phyloP scores from a whole-genome alignment of 2,329 filamentous ascomycete genomes.

The Alternaria sp. region DNA sequence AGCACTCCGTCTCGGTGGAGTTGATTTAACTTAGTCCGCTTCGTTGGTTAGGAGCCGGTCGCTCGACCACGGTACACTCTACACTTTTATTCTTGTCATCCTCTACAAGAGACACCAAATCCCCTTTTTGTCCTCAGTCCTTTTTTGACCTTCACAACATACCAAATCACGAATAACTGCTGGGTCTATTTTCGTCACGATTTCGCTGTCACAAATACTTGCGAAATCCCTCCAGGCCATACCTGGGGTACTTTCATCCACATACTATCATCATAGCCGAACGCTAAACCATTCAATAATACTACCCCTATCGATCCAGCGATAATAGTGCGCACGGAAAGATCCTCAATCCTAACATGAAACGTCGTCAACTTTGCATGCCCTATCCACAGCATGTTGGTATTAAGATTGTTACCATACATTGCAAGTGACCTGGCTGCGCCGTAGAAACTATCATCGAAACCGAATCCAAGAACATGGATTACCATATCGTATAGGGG shows the following conservation, averaged over 20 bases:
- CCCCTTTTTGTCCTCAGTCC: neutral
- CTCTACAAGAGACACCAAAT: neutral
- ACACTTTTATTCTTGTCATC: neutral
- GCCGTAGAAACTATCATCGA: neutral
- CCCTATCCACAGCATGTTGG: neutral
- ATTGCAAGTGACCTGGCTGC: neutral
- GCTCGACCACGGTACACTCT: neutral
- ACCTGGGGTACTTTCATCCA: no score
- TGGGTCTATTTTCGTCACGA: neutral
- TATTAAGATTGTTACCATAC: fast-evolving
- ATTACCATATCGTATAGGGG: fast-evolving
- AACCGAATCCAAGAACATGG: neutral
- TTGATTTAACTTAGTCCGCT: neutral
- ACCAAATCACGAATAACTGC: neutral
- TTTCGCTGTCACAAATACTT: neutral
- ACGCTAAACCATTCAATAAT: neutral
- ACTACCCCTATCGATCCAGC: neutral
- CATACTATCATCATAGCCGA: neutral
- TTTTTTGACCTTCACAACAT: neutral
- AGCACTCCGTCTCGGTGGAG: neutral
- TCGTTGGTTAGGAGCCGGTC: neutral
- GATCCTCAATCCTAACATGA: neutral
- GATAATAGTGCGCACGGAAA: neutral
- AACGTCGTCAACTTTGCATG: neutral
- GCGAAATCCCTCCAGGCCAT: neutral